Evolutionary conservation across 139 green algal genomes (phyloP).

Genomic region (Volvox reticuliferus): DNA sequence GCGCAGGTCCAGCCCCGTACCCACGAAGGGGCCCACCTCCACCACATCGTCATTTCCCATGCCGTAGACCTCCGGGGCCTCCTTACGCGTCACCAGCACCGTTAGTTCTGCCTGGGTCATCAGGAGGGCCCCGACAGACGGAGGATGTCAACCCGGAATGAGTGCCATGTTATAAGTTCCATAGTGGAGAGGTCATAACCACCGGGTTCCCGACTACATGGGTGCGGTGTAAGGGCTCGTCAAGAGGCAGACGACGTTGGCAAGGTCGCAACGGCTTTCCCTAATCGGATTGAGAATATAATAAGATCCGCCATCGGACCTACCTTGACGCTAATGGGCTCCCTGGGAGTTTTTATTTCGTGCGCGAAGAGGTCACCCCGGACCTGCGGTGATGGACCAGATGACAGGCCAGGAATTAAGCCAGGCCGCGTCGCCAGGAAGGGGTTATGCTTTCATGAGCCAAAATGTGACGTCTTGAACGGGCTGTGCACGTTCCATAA

Average conservation of each 20-base stretch:
- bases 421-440: not conserved
- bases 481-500: too few relatives aligned
- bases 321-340: slow-evolving; percentile 63
- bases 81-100: slow-evolving; percentile 73
- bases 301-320: not conserved
- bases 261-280: too few relatives aligned
- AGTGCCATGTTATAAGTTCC: too few relatives aligned
- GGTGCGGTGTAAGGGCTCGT: too few relatives aligned
- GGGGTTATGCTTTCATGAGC: too few relatives aligned
- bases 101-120: slow-evolving; percentile 54
- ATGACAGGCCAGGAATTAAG: not conserved
- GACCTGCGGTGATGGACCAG: not conserved
- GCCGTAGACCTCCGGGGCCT: slow-evolving; percentile 76
- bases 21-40: slow-evolving; percentile 82
- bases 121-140: too few relatives aligned
- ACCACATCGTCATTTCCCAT: slow-evolving; percentile 65
- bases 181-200: too few relatives aligned
- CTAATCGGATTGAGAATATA: too few relatives aligned
- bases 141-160: too few relatives aligned
- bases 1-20: slow-evolving; percentile 76
- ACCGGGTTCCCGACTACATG: too few relatives aligned
- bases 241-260: too few relatives aligned
- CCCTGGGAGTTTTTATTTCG: slow-evolving; percentile 72
- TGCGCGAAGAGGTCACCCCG: slow-evolving; percentile 78
- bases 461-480: too few relatives aligned